Evolutionary conservation across 1,284 basidiomycete genomes (phyloP).

Genomic region (Hortiboletus rubellus): DNA sequence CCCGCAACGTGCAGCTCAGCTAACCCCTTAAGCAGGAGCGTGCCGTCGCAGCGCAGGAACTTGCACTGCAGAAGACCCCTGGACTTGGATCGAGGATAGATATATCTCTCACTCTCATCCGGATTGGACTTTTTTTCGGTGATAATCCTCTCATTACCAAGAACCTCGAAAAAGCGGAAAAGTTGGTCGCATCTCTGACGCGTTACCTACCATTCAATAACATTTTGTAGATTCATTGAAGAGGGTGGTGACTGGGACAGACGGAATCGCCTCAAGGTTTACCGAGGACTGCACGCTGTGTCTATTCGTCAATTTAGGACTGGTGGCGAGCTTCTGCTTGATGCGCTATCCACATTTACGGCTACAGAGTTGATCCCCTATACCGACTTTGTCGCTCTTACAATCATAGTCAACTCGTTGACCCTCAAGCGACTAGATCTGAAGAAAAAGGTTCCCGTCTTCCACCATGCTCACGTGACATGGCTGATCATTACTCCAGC

Average conservation of each 20-base stretch:
- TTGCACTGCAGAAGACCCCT: slow-evolving; percentile 90
- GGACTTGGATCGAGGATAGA: slow-evolving; percentile 94
- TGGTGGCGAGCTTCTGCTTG: slow-evolving; percentile 77
- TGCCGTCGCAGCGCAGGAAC: slow-evolving; percentile 78
- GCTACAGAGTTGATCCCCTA: slow-evolving; percentile 89
- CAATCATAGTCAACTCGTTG: slow-evolving; percentile 80
- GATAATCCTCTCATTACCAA: slow-evolving; percentile 76
- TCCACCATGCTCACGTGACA: neutral
- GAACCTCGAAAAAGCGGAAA: slow-evolving; percentile 81
- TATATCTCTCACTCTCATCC: slow-evolving; percentile 84
- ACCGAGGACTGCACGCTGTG: slow-evolving; percentile 84
- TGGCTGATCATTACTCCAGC: slow-evolving; percentile 38
- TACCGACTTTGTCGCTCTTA: slow-evolving; percentile 88
- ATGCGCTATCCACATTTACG: slow-evolving; percentile 93
- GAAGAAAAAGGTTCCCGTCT: slow-evolving; percentile 80
- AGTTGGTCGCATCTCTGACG: slow-evolving; percentile 47
- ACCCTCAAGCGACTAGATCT: slow-evolving; percentile 83
- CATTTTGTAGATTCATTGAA: slow-evolving; percentile 73
- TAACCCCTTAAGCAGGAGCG: slow-evolving; percentile 51
- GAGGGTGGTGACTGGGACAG: slow-evolving; percentile 99
- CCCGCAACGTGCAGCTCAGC: neutral
- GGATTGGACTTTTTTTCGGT: slow-evolving; percentile 91
- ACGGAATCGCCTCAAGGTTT: slow-evolving; percentile 94
- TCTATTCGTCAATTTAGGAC: slow-evolving; percentile 84
- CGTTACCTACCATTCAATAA: neutral